A percentile compares a stretch with the other conserved stretches of the same genome.
These are phyloP conservation scores for Fagus crenata DNA, from an alignment of 306 rosid species.

Conservation along the genomic window DNA sequence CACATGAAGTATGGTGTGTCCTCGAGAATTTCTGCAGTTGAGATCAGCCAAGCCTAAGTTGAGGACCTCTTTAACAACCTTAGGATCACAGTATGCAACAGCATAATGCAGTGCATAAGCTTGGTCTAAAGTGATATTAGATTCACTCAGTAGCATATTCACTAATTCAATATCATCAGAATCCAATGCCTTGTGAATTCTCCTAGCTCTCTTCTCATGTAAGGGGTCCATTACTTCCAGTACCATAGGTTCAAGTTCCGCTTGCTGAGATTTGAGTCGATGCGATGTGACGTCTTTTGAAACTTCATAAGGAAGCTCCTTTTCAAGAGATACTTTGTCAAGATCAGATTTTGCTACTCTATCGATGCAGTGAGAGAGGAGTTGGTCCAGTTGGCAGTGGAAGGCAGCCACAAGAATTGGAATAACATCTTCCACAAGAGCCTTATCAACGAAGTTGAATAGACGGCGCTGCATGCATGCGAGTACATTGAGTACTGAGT, in stretches of 20 bases:
- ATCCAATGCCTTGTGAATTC: slow-evolving; percentile 75
- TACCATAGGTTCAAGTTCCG: slow-evolving; percentile 24
- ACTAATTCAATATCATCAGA: slow-evolving; percentile 86
- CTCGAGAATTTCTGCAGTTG: slow-evolving; percentile 51
- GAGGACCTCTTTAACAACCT: slow-evolving; percentile 76
- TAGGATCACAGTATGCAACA: slow-evolving; percentile 78
- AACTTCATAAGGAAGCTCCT: slow-evolving; percentile 65
- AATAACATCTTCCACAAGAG: slow-evolving; percentile 76
- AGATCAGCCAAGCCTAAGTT: slow-evolving; percentile 46
- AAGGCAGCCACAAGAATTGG: slow-evolving; percentile 68
- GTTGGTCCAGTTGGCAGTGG: slow-evolving; percentile 61
- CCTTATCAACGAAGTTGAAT: slow-evolving; percentile 76
- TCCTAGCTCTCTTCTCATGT: slow-evolving; percentile 51
- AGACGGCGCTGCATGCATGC: slow-evolving; percentile 69
- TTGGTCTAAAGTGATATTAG: slow-evolving; percentile 62
- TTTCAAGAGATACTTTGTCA: slow-evolving; percentile 59
- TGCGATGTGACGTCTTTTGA: slow-evolving; percentile 47
- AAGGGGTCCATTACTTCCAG: slow-evolving; percentile 42
- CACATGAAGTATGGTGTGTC: slow-evolving; percentile 70
- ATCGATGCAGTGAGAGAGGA: slow-evolving; percentile 57
- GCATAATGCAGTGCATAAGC: slow-evolving; percentile 85
- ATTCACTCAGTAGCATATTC: slow-evolving; percentile 63
- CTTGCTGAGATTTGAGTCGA: slow-evolving; percentile 38
- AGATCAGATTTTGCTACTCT: slow-evolving; percentile 66
- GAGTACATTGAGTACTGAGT: slow-evolving; percentile 20